Evolutionary conservation across 106 monocot genomes (phyloP), one percentile per base, ranked within the genome.

Genomic region (Platanthera zijinensis): DNA sequence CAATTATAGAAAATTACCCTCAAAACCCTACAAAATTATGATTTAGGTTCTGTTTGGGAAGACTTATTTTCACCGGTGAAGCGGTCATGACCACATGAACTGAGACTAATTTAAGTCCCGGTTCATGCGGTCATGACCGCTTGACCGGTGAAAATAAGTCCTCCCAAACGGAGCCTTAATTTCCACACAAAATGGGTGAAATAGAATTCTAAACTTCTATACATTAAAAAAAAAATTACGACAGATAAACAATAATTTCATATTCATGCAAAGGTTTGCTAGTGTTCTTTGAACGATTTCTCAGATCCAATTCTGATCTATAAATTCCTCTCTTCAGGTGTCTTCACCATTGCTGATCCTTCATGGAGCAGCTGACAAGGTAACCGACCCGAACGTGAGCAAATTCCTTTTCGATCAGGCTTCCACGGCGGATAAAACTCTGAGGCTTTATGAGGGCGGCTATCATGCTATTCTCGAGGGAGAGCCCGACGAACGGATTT

Each of bases 311-410:
- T 48, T 50, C 47, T 15, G 9, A 64, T 62, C 10, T 15, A 61
- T 73, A 8, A 39, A 6, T 30, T 12, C 7, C 10, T 10, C 56
- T 12, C 75, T 77, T 15, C 71, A 94, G 94, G 86, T 97, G 67
- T 94, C 83, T 54, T 84, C 84, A 54, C 94, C 94, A 52, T 82
- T 97, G 74, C 77, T 97, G 28, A 84, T 97, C 75, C 97, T 97
- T 72, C 97, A 97, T 78, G 97, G 97, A 89, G 91, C 97, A 69
- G 91, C 94, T 7, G 97, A 97, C 82, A 89, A 85, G 77, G 89
- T 97, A 5, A 94, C 97, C 25, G 97, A 97, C 76, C 94, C 97
- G 47, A 73, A 78, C 32, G 94, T 90, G 19, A 97, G 97, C 83
- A 82, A 83, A 59, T 97, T 86, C 71, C 84, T 97, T 6, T 97